Evolutionary conservation across 2,329 filamentous ascomycete species (phyloP).

Genomic region (Aureobasidium lini): DNA sequence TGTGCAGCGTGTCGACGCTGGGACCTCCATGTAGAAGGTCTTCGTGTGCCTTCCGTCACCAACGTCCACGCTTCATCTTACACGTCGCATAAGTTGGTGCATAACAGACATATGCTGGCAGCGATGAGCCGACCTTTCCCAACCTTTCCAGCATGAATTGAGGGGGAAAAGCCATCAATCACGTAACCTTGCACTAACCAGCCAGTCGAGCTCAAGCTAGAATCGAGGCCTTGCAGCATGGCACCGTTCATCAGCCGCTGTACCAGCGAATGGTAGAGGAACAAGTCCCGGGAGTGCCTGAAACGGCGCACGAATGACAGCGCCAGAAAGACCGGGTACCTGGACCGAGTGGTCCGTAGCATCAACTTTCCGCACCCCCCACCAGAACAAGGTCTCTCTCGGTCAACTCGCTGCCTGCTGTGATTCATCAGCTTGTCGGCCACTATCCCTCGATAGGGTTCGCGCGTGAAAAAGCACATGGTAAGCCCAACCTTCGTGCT

Average conservation of each 20-base stretch:
- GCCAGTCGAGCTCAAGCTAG: background rate
- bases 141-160: background rate
- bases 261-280: slow-evolving; percentile 17
- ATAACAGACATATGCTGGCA: background rate
- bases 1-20: background rate
- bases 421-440: slow-evolving; percentile 8
- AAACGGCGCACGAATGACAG: slow-evolving; percentile 15
- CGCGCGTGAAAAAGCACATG: slow-evolving; percentile 15
- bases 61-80: background rate
- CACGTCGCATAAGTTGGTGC: background rate
- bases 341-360: slow-evolving; percentile 13
- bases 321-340: slow-evolving; percentile 15
- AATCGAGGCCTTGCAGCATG: slow-evolving; percentile 13
- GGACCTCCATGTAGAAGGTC: background rate
- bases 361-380: slow-evolving; percentile 12
- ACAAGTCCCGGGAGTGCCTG: slow-evolving; percentile 14
- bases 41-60: background rate
- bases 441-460: slow-evolving; percentile 13
- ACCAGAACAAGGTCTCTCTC: background rate
- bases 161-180: background rate
- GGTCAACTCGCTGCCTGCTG: slow-evolving; percentile 4
- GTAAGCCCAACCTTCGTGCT: slow-evolving; percentile 8
- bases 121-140: background rate
- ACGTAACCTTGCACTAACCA: background rate
- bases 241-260: slow-evolving; percentile 18